Evolutionary conservation across 495 filamentous ascomycete species (phyloP).

Genomic region (Chaetomium tenue): DNA sequence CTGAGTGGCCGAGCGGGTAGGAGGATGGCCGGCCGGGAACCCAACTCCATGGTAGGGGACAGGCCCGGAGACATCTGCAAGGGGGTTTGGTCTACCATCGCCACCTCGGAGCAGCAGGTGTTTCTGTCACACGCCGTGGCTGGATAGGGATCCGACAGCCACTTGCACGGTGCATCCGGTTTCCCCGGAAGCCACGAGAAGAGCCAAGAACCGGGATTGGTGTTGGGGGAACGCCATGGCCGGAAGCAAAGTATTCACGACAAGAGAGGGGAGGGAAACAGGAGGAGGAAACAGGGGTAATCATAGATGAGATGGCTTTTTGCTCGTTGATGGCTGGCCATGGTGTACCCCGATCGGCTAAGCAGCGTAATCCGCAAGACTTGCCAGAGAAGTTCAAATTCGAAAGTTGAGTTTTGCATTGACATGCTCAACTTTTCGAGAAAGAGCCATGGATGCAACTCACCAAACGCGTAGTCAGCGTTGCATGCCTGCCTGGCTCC

Average conservation of each 20-base stretch:
- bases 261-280: neutral
- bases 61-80: neutral
- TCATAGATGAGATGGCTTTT: neutral
- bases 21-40: neutral
- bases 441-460: neutral
- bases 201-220: neutral
- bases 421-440: neutral
- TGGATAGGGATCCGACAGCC: neutral
- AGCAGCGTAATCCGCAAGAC: neutral
- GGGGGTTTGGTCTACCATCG: conserved; percentile 9
- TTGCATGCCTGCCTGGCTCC: conserved; percentile 2
- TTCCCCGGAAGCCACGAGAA: neutral
- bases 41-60: neutral
- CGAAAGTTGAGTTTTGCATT: neutral
- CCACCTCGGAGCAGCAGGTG: neutral
- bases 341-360: neutral
- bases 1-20: neutral
- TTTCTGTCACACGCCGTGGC: neutral
- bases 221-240: neutral
- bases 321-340: neutral
- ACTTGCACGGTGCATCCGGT: neutral
- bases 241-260: neutral
- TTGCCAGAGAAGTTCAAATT: neutral
- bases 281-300: neutral
- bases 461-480: conserved; percentile 1